Base-by-base conservation (phyloP, 2,329 filamentous ascomycete species). In the Pseudogymnoascus sp. region DNA sequence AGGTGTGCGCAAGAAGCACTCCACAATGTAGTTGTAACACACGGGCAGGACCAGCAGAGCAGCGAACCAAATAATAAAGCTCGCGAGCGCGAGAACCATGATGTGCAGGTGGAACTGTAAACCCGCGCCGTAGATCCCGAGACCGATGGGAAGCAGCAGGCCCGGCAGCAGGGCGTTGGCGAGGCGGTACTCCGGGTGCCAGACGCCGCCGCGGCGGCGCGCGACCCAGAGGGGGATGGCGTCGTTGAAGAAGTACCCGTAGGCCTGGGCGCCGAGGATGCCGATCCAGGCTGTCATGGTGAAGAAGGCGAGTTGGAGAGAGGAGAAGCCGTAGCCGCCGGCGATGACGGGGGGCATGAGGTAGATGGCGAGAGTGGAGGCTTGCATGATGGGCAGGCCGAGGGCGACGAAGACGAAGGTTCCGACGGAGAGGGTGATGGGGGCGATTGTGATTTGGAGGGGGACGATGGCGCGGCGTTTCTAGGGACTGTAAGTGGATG, bases 31-130 rank as follows among this genome's bases (percentile, higher is more conserved):
- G 21, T 62, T 66, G 1, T 61, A 16, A 12, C 42, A 44, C 7
- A 75, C 68, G 2, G 74, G 74, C 21, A 75, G 69, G 8, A 69
- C 66, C 8, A 69, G 63, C 3, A 76, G 62, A 0, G 73, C 73
- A 0, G 71, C 73, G 44, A 79, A 72, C 3, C 73, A 76, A 7
- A 78, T 70, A 10, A 79, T 64, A 46, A 78, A 75, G n/a, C 73
- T 72, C 0, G 69, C 76, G 16, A 79, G 64, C 0, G 76, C 76
- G 5, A 79, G 70, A 0, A 78, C 72, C 67, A 73, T 72, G 67
- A 74, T 79, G 62, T 76, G 74, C 4, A 75, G 64, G 62, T 77
- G 74, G 60, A 78, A 75, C 64, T 78, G 70, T n/a, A 79, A 67
- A 0, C 71, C 72, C 1, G 73, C 73, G 8, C 78, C 78, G 23